Evolutionary conservation across 768 basidiomycete genomes (phyloP), one percentile per base, ranked within the genome.

Genomic region (Infundibulicybe gibba): DNA sequence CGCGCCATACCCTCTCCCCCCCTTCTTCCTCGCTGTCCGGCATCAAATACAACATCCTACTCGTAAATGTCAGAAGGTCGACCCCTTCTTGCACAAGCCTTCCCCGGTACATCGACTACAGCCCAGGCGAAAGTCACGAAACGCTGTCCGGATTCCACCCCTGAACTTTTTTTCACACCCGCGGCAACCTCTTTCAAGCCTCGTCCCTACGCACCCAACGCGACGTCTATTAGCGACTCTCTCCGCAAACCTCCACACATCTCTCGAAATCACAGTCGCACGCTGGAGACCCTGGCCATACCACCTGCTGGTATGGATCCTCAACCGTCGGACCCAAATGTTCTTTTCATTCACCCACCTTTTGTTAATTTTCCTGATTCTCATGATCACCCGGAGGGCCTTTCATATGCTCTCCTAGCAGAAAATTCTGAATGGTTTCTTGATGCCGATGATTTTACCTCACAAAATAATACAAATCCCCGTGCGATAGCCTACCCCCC

Each of bases 351-450:
- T 32, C 87, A 79, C 54, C 84, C 87, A 0, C 89, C 89, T 8
- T 90, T 89, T 63, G 70, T 66, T 40, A 59, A 68, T 30, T 89
- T 89, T 58, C 88, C 87, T 1, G 68, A 79, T 43, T 74, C 83
- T 15, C 69, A 81, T 49, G 58, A 67, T 13, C 72, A 80, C 66
- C 74, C 79, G 1, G 85, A 87, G 49, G 87, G 87, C 20, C 73
- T 90, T 42, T 79, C 80, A 3, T 91, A 87, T 60, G 72, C 76
- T 48, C 58, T 85, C 37, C 75, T 91, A 72, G 82, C 86, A n/a
- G 75, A 78, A 33, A 85, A 90, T 56, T 75, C 79, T 6, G 81
- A 90, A 45, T 91, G 89, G 89, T 91, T 90, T 58, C 71, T 91
- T 49, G 81, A 83, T 56, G 60, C 85, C 14, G 61, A 67, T 43